phyloP scores from a whole-genome alignment of 148 eudicot genomes.

The Bassia scoparia region DNA sequence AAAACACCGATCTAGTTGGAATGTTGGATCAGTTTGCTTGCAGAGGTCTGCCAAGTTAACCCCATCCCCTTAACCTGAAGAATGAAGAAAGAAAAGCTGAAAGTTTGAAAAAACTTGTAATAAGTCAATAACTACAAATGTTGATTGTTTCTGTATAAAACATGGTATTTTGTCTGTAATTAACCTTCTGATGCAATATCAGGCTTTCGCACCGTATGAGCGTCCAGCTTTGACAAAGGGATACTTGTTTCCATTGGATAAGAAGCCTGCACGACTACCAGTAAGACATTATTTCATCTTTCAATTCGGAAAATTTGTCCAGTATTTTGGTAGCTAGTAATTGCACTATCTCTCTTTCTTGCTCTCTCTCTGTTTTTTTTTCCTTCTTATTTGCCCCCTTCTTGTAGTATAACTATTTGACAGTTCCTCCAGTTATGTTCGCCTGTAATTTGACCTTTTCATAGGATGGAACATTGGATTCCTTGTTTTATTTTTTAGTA shows the following conservation, averaged over 20 bases:
- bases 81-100: not conserved
- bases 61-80: not conserved
- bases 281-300: conserved; percentile 39
- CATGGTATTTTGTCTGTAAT: not conserved
- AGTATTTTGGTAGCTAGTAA: not conserved
- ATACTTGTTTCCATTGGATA: conserved; percentile 81
- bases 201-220: conserved; percentile 96
- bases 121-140: not conserved
- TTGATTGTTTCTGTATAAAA: not conserved
- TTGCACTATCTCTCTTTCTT: not conserved
- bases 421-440: not conserved
- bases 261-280: conserved; percentile 95
- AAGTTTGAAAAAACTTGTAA: not conserved
- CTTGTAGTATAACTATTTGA: not conserved
- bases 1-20: not conserved
- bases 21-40: not conserved
- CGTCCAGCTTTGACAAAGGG: conserved; percentile 94
- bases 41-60: no score
- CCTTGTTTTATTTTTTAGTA: not conserved
- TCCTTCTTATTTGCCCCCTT: no score
- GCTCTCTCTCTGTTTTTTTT: not conserved
- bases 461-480: not conserved
- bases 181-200: conserved; percentile 26
- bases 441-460: not conserved
- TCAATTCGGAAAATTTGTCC: not conserved